Evolutionary conservation across 2,329 filamentous ascomycete species (phyloP).

Genomic region (Cytospora mali): DNA sequence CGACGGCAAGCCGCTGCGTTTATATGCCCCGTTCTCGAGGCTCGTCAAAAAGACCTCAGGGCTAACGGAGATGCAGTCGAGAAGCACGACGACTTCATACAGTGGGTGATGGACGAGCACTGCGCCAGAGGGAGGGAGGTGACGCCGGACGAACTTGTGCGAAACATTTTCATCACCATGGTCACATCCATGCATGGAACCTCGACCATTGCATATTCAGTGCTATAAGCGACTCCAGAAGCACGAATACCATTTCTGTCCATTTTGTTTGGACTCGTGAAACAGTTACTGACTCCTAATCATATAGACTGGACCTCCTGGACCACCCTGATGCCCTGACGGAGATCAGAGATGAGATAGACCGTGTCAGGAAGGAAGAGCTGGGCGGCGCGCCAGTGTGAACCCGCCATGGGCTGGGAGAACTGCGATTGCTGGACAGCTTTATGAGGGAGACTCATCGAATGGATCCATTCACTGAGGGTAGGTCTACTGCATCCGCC

Average conservation of each 20-base stretch:
- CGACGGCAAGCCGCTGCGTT: conserved; percentile 29
- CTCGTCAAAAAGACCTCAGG: conserved; percentile 17
- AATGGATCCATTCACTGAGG: conserved; percentile 30
- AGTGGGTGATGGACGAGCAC: conserved; percentile 31
- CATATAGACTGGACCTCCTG: conserved; percentile 21
- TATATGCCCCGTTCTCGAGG: conserved; percentile 30
- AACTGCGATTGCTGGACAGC: conserved; percentile 29
- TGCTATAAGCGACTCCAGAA: background rate
- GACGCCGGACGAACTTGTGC: conserved; percentile 28
- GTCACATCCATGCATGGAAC: conserved; percentile 29
- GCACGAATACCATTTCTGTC: background rate
- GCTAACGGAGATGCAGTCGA: conserved; percentile 12
- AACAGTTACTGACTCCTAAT: background rate
- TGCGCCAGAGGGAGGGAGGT: conserved; percentile 28
- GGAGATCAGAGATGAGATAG: conserved; percentile 30
- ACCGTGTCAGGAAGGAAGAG: conserved; percentile 21
- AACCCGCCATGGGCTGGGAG: conserved; percentile 29
- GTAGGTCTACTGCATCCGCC: conserved; percentile 7
- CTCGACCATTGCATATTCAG: conserved; percentile 9
- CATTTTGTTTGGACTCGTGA: background rate
- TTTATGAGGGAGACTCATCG: conserved; percentile 31
- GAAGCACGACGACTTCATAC: conserved; percentile 30
- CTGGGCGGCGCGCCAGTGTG: conserved; percentile 25
- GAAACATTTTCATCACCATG: conserved; percentile 31
- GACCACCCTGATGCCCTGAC: conserved; percentile 24